Conservation (phyloP, 371 early-diverging fungal genomes). For the Mortierella sp. region DNA sequence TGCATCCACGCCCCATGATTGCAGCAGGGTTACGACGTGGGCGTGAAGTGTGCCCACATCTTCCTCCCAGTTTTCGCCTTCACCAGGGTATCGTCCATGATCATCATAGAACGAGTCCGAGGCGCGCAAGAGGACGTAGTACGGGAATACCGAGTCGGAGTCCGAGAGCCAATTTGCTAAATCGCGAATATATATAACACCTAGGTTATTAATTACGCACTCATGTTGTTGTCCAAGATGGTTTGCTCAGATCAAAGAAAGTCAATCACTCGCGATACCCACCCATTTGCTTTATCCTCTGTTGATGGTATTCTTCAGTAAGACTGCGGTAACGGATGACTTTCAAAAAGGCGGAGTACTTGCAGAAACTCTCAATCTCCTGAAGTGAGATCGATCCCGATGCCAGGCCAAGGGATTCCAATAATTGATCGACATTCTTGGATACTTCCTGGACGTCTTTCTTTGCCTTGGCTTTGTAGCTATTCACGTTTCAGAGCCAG, state of each 20-base stretch:
- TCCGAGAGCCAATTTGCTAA: constrained; percentile 69
- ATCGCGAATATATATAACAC: background rate
- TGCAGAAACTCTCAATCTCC: constrained; percentile 86
- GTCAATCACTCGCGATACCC: too few species aligned
- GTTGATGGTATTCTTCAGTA: constrained; percentile 61
- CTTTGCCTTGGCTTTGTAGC: constrained; percentile 85
- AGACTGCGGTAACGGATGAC: constrained; percentile 75
- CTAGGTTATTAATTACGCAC: too few species aligned
- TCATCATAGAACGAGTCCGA: constrained; percentile 73
- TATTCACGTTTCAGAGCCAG: too few species aligned
- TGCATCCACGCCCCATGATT: constrained; percentile 32
- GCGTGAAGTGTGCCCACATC: constrained; percentile 56
- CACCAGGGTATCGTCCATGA: constrained; percentile 69
- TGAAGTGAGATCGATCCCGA: constrained; percentile 69
- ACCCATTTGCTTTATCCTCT: constrained; percentile 65
- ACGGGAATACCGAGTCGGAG: constrained; percentile 63
- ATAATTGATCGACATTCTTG: constrained; percentile 60
- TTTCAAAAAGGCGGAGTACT: constrained; percentile 77
- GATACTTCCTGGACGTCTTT: constrained; percentile 73
- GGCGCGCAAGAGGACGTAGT: constrained; percentile 81
- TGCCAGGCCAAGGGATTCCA: constrained; percentile 62
- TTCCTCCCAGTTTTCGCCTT: constrained; percentile 45
- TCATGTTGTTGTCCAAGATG: too few species aligned
- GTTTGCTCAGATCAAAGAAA: too few species aligned
- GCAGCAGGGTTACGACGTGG: constrained; percentile 37